Evolutionary conservation across 2,329 filamentous ascomycete genomes (phyloP), one percentile per base, ranked within the genome.

Genomic region (Ceratocystis ficicola): DNA sequence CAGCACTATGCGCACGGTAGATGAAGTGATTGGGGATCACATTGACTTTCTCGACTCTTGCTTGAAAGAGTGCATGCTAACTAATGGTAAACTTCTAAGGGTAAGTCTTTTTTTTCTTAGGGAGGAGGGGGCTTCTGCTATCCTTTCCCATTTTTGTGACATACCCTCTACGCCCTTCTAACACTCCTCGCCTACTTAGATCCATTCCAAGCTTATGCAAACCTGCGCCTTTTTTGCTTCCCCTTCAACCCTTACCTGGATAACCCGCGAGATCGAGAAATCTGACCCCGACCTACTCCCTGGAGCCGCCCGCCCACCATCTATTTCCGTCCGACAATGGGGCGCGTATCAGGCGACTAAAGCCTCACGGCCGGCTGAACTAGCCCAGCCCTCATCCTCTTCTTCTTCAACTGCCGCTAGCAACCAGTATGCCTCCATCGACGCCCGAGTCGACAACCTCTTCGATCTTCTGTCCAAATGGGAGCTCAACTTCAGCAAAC

Each of bases 21-120:
- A 99, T 72, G 91, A 97, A 77, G 77, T 99, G 73, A 99, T 99
- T 94, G 90, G 97, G 77, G 92, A 97, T 73, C 94, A 99, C 76
- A 92, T 99, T 68, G 94, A 97, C 76, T 99, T 99, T 74, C 78
- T 99, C 61, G 94, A 96, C 71, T 97, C 94, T 3, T 99, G 94
- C 74, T 80, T 99, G 72, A 99, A 97, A 77, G 94, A 97, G 77
- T 97, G 94, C 78, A 97, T 97, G 91, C 81, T 99, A 69, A 99
- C 94, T 22, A 96, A 99, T 75, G 90, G 90, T 73, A 96, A 96
- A 77, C 81, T 99, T 5, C 78, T 99, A 5, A 87, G 90, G 76
- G 93, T 96, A 81, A 70, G 80, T 75, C 36, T 62, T 41, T 41
- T 5, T 10, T 41, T 41, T 41, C 36, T 12, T 41, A 36, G 32